Conservation (phyloP, 1,139 yeast genomes). For the Protomyces macrosporus region DNA sequence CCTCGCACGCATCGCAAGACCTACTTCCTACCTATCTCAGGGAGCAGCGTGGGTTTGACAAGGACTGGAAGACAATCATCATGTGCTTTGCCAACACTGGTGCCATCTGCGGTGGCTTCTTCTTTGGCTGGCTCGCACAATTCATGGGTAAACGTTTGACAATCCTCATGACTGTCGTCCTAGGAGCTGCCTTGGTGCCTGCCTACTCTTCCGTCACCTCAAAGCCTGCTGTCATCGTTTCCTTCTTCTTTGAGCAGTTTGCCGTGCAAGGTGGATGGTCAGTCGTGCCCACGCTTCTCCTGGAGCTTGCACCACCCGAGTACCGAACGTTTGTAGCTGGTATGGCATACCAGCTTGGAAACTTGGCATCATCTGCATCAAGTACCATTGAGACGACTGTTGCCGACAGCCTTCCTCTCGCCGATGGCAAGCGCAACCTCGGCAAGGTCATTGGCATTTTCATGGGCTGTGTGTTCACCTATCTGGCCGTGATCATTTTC, state of each 20-base stretch:
- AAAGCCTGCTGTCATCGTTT: constrained; percentile 66
- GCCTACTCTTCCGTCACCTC: constrained; percentile 65
- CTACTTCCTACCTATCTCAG: constrained; percentile 61
- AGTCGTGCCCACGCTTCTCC: constrained; percentile 68
- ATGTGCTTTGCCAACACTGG: constrained; percentile 67
- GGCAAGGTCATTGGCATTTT: constrained; percentile 76
- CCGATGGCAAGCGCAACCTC: constrained; percentile 40
- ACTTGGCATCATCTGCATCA: constrained; percentile 74
- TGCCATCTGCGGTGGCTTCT: constrained; percentile 60
- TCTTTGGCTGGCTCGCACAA: constrained; percentile 57
- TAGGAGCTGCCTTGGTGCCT: constrained; percentile 63
- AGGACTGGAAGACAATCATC: constrained; percentile 57
- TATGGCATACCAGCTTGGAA: constrained; percentile 75
- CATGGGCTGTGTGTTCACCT: constrained; percentile 70
- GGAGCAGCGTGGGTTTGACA: constrained; percentile 49
- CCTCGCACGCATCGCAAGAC: constrained; percentile 72
- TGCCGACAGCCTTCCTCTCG: constrained; percentile 44
- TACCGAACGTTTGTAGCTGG: constrained; percentile 69
- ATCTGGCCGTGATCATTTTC: constrained; percentile 52
- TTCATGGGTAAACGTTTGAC: constrained; percentile 58
- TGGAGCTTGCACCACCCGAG: constrained; percentile 68
- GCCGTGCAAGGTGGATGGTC: constrained; percentile 90
- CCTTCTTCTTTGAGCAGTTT: constrained; percentile 58
- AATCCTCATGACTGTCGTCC: constrained; percentile 54
- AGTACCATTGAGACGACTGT: constrained; percentile 75